Percentiles rank a stretch among this genome's conserved stretches.
Evolutionary conservation across 192 early-diverging fungal genomes (phyloP).

Genomic region (Backusella macrospora): DNA sequence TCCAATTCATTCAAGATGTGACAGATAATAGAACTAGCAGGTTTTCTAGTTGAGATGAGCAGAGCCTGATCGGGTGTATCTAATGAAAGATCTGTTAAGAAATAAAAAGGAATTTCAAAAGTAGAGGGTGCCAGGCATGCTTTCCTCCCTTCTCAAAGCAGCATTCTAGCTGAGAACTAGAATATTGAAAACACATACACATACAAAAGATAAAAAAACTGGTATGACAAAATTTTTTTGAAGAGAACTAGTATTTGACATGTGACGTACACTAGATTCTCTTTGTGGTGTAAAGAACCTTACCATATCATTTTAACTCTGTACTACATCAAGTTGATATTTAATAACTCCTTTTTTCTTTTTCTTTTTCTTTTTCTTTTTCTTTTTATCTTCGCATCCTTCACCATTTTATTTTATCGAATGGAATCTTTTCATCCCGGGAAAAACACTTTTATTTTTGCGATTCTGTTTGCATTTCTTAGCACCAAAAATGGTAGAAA

Average conservation of each 20-base stretch:
- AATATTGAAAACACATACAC: no score
- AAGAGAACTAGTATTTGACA: neutral
- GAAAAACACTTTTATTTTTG: constrained; percentile 6
- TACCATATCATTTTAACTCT: neutral
- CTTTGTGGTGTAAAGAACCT: neutral
- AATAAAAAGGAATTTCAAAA: no score
- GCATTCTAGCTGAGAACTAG: no score
- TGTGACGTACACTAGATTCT: neutral
- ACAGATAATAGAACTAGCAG: no score
- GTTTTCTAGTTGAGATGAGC: no score
- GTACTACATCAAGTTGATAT: neutral
- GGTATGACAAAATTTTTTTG: no score
- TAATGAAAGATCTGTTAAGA: no score
- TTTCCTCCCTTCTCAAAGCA: no score
- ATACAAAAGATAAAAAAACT: no score
- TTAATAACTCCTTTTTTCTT: neutral
- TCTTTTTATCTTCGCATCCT: neutral
- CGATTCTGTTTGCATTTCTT: constrained; percentile 3
- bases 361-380: neutral
- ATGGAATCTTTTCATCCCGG: constrained; percentile 7
- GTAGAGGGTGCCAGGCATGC: no score
- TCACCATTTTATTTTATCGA: neutral
- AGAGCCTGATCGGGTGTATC: no score
- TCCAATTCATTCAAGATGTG: no score
- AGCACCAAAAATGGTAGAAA: constrained; percentile 6